Evolutionary conservation across 768 basidiomycete species (phyloP), one percentile per base, ranked within the genome.

Genomic region (Amanita subjunquillea): DNA sequence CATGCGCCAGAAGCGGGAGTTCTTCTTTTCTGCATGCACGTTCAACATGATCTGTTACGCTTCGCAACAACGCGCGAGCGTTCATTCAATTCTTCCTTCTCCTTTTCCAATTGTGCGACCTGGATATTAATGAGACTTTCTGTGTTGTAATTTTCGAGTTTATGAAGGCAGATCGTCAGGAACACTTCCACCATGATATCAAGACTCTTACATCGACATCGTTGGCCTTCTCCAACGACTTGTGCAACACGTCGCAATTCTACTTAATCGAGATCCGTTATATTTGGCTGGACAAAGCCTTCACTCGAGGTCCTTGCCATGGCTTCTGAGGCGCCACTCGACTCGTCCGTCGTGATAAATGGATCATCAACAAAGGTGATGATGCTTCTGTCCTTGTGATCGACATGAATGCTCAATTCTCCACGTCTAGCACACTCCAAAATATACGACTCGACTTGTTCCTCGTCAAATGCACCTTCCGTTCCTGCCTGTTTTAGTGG

Each of bases 1-100:
- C 17, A 17, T 17, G 17, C 17, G 17, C 17, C 41, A 97, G 77
- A 3, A 98, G 74, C 0, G 93, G 88, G 5, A 83, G 79, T 64
- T 98, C 95, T 46, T 92, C 93, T 66, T 92, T 91, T 59, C 94
- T 86, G 70, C 85, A 90, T 0, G 93, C 93, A 51, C 93, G 90
- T 69, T 97, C 95, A 65, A 88, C 65, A 69, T 99, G 95, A 63
- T 98, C 95, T 59, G 97, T 17, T 79, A 22, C 92, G 86, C 70
- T 98, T 98, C 37, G 83, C 65, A 41, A 85, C 77, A 57, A 94
- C 80, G 23, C 91, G 84, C 44, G 95, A 75, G 22, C 87, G 79
- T 60, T 92, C 88, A 54, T 76, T 77, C 57, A 90, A 73, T 58
- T 92, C 88, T 60, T 82, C 85, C 76, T 93, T 95, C 71, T 98